Base-by-base conservation (phyloP, 257 asterid species). In the Rubia yunnanensis region DNA sequence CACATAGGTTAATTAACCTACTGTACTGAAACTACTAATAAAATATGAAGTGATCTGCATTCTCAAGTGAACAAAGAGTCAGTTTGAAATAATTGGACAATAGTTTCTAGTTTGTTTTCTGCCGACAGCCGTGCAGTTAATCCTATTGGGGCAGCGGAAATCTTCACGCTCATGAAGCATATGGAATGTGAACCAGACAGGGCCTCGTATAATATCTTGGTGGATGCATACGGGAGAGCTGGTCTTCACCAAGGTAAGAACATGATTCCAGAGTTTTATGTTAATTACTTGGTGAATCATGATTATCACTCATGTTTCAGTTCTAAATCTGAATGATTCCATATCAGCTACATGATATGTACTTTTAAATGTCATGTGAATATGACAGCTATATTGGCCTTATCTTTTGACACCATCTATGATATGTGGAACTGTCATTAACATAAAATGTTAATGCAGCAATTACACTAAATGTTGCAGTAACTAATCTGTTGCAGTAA, bases 161-260 rank as follows among this genome's bases (percentile, higher is more conserved):
- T 87, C 34, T 87, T 89, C 77, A 82, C 95, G 36, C 94, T 89
- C 53, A 89, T 89, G 92, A 82, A 85, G 59, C 94, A 85, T 38
- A 87, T 89, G 95, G 97, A 85, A 54, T 82, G 88, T 39, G 94
- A 89, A 72, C 97, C 94, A 31, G 95, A 89, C 64, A 82, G 84
- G 72, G 97, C 94, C 35, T 87, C 97, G 17, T 89, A 82, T 73
- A 89, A 89, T 68, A 89, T 89, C 53, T 78, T 87, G 94, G 77
- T 89, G 75, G 97, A 89, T 67, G 97, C 97, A 28, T 89, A 89
- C 63, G 97, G 95, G 27, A 84, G 86, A 79, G 91, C 94, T 13
- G 95, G 95, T 68, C 87, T 87, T 56, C 79, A 87, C 64, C 79
- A 84, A 77, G 95, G 97, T 86, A 77, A 52, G 30, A 28, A 32